Base-by-base conservation (phyloP, 2,329 filamentous ascomycete species). In the Arthroderma uncinatum region DNA sequence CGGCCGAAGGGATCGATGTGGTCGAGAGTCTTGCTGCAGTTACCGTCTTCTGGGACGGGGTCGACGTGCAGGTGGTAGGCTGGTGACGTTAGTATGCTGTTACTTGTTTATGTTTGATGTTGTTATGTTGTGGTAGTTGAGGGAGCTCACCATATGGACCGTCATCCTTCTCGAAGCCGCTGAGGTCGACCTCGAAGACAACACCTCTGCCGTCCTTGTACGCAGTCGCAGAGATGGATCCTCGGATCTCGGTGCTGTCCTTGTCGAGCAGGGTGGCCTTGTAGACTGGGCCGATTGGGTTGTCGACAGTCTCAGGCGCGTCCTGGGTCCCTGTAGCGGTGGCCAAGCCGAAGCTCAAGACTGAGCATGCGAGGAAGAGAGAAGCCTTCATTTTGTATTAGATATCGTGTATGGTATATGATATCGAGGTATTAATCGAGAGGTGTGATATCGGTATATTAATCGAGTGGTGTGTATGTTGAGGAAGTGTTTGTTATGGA, bases 1-100 rank as follows among this genome's bases (percentile, higher is more conserved):
- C 85, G 83, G 53, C 76, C 67, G 68, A 78, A 87, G 16, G 87
- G 87, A 66, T 91, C 86, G 10, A 89, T 78, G 66, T 92, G 87
- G 1, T 75, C 81, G 2, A 81, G 74, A 1, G 87, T 84, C 3
- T 70, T 70, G 54, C 80, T 85, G 76, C 87, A 92, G 78, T 89
- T 88, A 62, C 86, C 87, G 61, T 82, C 73, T 23, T 68, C 69
- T 4, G 83, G 80, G 9, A 89, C 83, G 7, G 82, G 81, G 16
- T 74, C 65, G 54, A 78, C 79, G 71, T 92, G 87, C 62, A 92
- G 74, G 68, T 91, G 87, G 74, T 89, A 91, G 59, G 76, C 85
- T 64, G 39, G 25, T 16, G 16, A 25, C 30, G 53, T 42, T 44
- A 33, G 36, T 7, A 9, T 42, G 6, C 19, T 30, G n/a, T 21